A percentile compares a stretch with the other conserved stretches of the same genome.
Conservation (phyloP, 2,329 filamentous ascomycete genomes). For the Trichophyton mentagrophytes region DNA sequence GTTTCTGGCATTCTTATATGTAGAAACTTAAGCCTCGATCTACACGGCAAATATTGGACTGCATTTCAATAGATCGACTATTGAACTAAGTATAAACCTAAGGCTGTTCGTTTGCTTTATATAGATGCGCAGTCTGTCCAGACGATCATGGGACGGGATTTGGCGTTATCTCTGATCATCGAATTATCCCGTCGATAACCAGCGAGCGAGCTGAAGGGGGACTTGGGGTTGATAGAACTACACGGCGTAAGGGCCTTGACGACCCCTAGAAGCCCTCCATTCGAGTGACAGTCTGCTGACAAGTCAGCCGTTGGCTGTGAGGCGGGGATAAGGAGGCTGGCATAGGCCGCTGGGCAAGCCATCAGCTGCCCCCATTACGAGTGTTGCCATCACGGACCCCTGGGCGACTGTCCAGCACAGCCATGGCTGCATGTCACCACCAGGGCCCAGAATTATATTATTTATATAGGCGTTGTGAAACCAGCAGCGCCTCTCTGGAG, state of each 20-base stretch:
- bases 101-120: not conserved
- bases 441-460: not conserved
- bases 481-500: not conserved
- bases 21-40: not conserved
- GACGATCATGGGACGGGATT: not conserved
- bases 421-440: not conserved
- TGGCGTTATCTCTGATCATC: not conserved
- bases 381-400: not conserved
- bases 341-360: not conserved
- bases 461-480: not conserved
- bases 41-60: not conserved
- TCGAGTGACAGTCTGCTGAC: no score
- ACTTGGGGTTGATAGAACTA: no score
- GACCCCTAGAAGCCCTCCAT: no score
- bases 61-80: not conserved
- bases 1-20: not conserved
- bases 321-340: no score
- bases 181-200: not conserved
- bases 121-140: not conserved
- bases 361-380: not conserved
- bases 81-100: not conserved
- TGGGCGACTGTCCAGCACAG: not conserved
- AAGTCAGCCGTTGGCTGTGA: no score
- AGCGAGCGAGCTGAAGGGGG: no score
- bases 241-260: no score